These are phyloP conservation scores for Aspergillus wentii DNA, from an alignment of 495 filamentous ascomycete genomes.

Conservation along the genomic window DNA sequence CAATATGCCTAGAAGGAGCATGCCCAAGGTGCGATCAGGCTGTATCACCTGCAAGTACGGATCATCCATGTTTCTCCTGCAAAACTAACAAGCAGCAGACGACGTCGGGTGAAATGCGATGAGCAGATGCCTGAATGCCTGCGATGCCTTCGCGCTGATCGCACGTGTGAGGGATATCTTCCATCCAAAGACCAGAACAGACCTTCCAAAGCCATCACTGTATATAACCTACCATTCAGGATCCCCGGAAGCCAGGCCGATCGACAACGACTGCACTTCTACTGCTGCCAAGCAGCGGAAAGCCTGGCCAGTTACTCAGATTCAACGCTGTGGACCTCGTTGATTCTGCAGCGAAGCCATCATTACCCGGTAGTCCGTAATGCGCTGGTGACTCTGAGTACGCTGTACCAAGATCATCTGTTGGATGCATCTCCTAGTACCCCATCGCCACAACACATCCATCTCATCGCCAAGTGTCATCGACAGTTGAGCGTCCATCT, in stretches of 20 bases:
- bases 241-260: conserved; percentile 28
- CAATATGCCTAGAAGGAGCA: too few relatives aligned
- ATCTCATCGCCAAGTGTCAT: conserved; percentile 17
- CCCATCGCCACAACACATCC: conserved; percentile 1
- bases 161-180: conserved; percentile 36
- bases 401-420: conserved; percentile 12
- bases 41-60: conserved; percentile 24
- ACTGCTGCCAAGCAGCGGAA: conserved; percentile 20
- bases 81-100: conserved; percentile 11
- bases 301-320: conserved; percentile 36
- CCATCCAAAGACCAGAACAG: not conserved
- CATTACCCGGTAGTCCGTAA: conserved; percentile 34
- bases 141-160: conserved; percentile 28
- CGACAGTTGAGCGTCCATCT: conserved; percentile 17
- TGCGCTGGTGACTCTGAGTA: conserved; percentile 34
- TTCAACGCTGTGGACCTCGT: conserved; percentile 32
- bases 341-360: conserved; percentile 33
- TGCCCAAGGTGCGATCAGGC: conserved; percentile 20
- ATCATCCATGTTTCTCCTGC: conserved; percentile 1
- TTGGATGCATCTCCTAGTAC: too few relatives aligned
- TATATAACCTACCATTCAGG: conserved; percentile 30
- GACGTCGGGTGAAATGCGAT: conserved; percentile 40
- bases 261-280: conserved; percentile 34
- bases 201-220: conserved; percentile 7
- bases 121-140: conserved; percentile 33